Conservation (phyloP, 2,329 filamentous ascomycete genomes). For the Dryadomyces quercivorus region DNA sequence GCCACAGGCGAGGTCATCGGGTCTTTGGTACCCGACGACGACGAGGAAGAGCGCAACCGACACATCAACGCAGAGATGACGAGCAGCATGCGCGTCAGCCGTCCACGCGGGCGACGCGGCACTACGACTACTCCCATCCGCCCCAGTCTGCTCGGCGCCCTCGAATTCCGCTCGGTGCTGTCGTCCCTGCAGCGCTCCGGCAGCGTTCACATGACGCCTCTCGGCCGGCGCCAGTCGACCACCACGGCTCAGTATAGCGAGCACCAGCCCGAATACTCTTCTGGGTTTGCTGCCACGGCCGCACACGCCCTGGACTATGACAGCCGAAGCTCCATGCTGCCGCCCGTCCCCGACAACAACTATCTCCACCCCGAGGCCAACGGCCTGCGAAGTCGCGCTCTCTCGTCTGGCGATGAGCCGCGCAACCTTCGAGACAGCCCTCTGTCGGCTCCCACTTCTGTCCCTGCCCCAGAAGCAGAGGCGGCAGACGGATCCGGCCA, state of each 20-base stretch:
- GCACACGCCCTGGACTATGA: background rate
- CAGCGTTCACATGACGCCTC: conserved; percentile 58
- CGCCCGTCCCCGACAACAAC: background rate
- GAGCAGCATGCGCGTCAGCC: conserved; percentile 82
- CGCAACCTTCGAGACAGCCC: background rate
- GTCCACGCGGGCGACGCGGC: conserved; percentile 51
- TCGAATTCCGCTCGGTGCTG: conserved; percentile 86
- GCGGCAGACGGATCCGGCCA: background rate
- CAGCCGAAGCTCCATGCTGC: conserved; percentile 11
- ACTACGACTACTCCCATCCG: conserved; percentile 79
- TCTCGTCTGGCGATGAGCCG: conserved; percentile 33
- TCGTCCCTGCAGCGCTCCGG: conserved; percentile 75
- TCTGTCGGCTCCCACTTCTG: too few species aligned
- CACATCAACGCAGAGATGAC: conserved; percentile 72
- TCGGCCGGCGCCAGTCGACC: conserved; percentile 39
- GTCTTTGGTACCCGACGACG: conserved; percentile 21
- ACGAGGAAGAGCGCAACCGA: conserved; percentile 37
- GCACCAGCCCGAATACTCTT: background rate
- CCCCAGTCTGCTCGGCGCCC: conserved; percentile 80
- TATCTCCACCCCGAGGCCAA: background rate
- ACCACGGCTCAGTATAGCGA: background rate
- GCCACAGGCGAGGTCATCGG: background rate
- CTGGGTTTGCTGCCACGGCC: background rate
- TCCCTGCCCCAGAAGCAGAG: background rate
- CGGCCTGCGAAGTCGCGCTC: conserved; percentile 25